Base-by-base conservation (phyloP, 495 filamentous ascomycete species). In the Penicillium salamii region DNA sequence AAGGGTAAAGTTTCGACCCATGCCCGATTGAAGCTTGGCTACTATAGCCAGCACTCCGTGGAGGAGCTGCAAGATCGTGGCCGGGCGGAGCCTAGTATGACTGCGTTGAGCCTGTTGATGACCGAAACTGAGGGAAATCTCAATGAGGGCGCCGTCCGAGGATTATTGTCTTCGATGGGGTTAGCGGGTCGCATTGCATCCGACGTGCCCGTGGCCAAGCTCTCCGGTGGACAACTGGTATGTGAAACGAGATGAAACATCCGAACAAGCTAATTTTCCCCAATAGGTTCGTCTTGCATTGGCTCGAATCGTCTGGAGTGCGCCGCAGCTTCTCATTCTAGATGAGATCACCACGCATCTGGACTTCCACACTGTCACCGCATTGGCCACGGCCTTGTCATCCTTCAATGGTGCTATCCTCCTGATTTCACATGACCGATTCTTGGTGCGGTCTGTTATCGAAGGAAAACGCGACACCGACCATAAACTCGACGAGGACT, bases 301-400 rank as follows among this genome's bases (percentile, higher is more conserved):
- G 34, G 87, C 87, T 9, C 68, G 79, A 41, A 64, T 91, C 3
- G 61, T 91, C 29, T 85, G 83, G 80, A 71, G 66, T 32, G 69
- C 75, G 9, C 89, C 89, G 37, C 87, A 90, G 21, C 72, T 87
- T 19, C 77, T 95, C 18, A 77, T 95, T 12, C 78, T 95, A 7
- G 89, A 95, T 58, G 89, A 95, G 62, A 83, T 86, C 14, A 92
- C 87, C 8, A 95, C 88, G n/a, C 89, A 92, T 70, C 68, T 95
- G 29, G 89, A 95, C 55, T 85, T 83, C 54, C 75, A 90, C 62
- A 89, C 86, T 3, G 86, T 91, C 23, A 76, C 74, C 6, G 87
- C 86, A 4, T 70, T 95, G 33, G 75, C 81, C 3, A 74, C 77
- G 28, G 86, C 83, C 9, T 66, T 95, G 52, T 69, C 77, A 5